Percentiles rank a stretch among this genome's conserved stretches.
Evolutionary conservation across 2,329 filamentous ascomycete genomes (phyloP).

Genomic region (Aquanectria penicillioides): DNA sequence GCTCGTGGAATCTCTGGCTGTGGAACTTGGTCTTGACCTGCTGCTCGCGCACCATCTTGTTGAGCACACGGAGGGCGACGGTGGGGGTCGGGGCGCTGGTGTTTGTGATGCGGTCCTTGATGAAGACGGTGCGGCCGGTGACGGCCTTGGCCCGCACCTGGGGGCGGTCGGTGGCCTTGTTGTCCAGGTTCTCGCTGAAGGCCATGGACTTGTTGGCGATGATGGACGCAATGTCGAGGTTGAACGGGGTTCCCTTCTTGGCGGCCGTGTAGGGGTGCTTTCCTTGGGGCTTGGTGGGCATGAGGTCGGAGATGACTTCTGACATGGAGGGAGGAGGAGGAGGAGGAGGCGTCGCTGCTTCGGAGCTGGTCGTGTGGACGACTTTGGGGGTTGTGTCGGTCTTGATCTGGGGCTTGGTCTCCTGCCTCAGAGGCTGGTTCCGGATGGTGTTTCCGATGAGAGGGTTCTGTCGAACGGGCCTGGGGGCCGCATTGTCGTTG

Average conservation of each 20-base stretch:
- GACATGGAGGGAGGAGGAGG: conserved; percentile 7
- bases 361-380: background rate
- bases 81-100: conserved; percentile 52
- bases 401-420: background rate
- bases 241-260: conserved; percentile 28
- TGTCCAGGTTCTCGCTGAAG: conserved; percentile 25
- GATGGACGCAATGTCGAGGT: conserved; percentile 49
- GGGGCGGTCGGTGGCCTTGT: conserved; percentile 42
- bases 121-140: conserved; percentile 51
- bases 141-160: conserved; percentile 47
- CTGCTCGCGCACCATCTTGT: conserved; percentile 59
- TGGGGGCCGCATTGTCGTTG: conserved; percentile 12
- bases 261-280: conserved; percentile 42
- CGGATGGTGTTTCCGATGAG: conserved; percentile 42
- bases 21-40: conserved; percentile 64
- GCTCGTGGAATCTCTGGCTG: conserved; percentile 77
- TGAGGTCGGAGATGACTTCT: conserved; percentile 5
- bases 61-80: conserved; percentile 56
- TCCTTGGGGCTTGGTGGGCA: background rate
- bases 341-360: conserved; percentile 16
- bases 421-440: conserved; percentile 22
- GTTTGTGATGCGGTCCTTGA: conserved; percentile 42
- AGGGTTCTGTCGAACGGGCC: conserved; percentile 40
- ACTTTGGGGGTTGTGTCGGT: conserved; percentile 21
- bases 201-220: conserved; percentile 45